Percentiles rank a stretch among this genome's conserved stretches.
Conservation (phyloP, 768 basidiomycete species). For the Sporobolomyces phaffii region DNA sequence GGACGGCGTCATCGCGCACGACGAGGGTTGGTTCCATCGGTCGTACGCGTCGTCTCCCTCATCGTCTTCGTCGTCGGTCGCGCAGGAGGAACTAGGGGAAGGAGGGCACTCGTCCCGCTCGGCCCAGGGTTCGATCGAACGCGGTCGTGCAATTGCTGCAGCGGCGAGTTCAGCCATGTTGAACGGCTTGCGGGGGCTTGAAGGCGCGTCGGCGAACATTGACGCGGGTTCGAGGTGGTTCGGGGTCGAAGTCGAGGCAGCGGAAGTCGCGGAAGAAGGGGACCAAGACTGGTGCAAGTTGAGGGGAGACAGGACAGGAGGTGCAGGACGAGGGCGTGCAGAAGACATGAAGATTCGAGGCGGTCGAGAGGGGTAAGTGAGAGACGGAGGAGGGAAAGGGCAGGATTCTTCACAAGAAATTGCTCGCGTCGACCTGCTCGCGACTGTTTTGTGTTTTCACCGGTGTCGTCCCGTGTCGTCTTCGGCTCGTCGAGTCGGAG, state of each 20-base stretch:
- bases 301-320: constrained; percentile 6
- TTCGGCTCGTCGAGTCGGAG: too few relatives aligned
- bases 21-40: constrained; percentile 27
- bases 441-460: too few relatives aligned
- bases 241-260: background rate
- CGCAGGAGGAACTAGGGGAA: constrained; percentile 20
- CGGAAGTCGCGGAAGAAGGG: background rate
- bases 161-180: constrained; percentile 28
- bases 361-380: background rate
- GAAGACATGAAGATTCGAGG: background rate
- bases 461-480: too few relatives aligned
- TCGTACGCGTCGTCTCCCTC: constrained; percentile 15
- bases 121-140: constrained; percentile 30
- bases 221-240: background rate
- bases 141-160: constrained; percentile 24
- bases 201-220: constrained; percentile 9
- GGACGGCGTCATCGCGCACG: constrained; percentile 38
- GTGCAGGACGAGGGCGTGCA: constrained; percentile 13
- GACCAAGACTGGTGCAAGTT: constrained; percentile 10
- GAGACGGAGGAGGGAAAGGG: background rate
- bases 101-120: constrained; percentile 29
- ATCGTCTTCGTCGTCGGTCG: constrained; percentile 4
- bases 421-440: too few relatives aligned
- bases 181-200: constrained; percentile 31
- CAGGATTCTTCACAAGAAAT: background rate